These are phyloP conservation scores for Flaveria ramosissima DNA, from an alignment of 129 eudicot genomes.

Conservation along the genomic window DNA sequence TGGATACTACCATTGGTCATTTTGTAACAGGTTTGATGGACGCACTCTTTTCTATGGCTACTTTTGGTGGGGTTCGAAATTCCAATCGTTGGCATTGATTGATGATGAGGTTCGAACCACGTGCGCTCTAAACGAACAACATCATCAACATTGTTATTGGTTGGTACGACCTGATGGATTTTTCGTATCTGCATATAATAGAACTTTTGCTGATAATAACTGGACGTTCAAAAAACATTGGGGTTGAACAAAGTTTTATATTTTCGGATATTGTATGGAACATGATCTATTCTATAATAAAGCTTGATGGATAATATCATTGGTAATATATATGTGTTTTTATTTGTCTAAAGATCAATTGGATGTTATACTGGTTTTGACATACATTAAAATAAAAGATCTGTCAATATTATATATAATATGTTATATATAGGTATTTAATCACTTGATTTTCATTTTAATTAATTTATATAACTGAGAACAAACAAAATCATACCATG, in stretches of 20 bases:
- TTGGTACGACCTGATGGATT: background rate
- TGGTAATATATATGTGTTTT: background rate
- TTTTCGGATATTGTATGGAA: background rate
- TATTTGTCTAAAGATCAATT: no score
- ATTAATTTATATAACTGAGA: no score
- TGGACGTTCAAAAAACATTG: background rate
- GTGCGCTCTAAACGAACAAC: background rate
- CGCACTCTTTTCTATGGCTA: conserved; percentile 21
- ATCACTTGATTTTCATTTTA: no score
- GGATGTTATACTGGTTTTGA: no score
- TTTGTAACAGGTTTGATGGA: conserved; percentile 15
- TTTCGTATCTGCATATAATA: background rate
- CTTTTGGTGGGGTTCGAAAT: conserved; percentile 31
- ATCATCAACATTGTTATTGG: conserved; percentile 21
- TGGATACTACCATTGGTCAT: conserved; percentile 14
- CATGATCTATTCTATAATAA: background rate
- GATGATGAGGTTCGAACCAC: background rate
- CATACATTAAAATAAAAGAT: no score
- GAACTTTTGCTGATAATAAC: background rate
- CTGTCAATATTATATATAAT: no score
- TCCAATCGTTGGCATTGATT: conserved; percentile 1
- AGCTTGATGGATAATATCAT: background rate
- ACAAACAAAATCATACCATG: no score
- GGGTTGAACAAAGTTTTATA: background rate
- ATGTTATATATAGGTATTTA: no score